Evolutionary conservation across 129 eudicot genomes (phyloP).

Genomic region (Flaveria ramosissima): DNA sequence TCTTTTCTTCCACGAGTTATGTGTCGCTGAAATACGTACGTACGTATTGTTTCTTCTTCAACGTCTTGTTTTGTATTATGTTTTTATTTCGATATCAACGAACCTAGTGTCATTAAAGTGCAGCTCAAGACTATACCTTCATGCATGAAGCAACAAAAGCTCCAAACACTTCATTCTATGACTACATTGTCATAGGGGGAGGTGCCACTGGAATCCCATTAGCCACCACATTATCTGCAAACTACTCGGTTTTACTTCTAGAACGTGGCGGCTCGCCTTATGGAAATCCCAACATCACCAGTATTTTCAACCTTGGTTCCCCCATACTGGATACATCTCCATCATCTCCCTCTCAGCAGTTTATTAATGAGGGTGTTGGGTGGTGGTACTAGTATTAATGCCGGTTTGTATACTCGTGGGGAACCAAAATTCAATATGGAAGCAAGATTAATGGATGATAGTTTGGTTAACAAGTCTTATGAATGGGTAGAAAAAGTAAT

Average conservation of each 20-base stretch:
- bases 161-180: constrained; percentile 2
- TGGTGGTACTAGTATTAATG: constrained; percentile 9
- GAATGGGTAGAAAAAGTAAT: constrained; percentile 11
- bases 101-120: neutral
- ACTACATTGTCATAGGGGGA: constrained; percentile 16
- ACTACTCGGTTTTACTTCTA: neutral
- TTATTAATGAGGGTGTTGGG: constrained; percentile 5
- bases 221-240: constrained; percentile 8
- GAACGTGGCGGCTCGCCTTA: constrained; percentile 52
- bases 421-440: neutral
- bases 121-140: neutral
- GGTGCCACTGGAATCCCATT: neutral
- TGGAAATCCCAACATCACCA: neutral
- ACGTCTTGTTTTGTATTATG: neutral
- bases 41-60: neutral
- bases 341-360: neutral
- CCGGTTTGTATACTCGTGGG: neutral
- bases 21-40: neutral
- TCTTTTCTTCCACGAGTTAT: neutral
- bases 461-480: neutral
- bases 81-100: neutral
- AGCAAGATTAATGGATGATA: constrained; percentile 5
- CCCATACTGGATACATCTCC: neutral
- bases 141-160: constrained; percentile 5
- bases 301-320: neutral